Percentiles rank a stretch among this genome's conserved stretches.
phyloP scores from a whole-genome alignment of 2,329 filamentous ascomycete genomes.

The Botryotinia convoluta region DNA sequence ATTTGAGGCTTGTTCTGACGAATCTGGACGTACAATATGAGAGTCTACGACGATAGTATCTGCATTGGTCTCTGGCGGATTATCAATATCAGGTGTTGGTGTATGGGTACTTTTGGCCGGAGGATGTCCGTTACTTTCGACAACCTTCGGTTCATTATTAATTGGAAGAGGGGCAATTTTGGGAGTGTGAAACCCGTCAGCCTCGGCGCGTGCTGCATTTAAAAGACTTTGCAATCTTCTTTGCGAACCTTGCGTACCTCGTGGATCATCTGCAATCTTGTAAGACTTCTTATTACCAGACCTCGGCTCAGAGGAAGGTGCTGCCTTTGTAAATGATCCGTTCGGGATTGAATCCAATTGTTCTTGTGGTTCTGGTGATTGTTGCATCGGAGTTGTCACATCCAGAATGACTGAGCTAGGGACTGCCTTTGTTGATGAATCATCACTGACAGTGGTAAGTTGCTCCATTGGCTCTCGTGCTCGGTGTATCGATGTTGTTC shows the following conservation, averaged over 20 bases:
- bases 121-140: neutral
- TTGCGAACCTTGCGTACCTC: constrained; percentile 8
- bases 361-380: neutral
- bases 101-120: neutral
- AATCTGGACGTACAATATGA: neutral
- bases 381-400: neutral
- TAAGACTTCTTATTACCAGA: constrained; percentile 7
- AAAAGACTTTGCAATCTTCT: constrained; percentile 13
- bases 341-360: neutral
- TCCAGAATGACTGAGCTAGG: neutral
- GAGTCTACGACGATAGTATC: neutral
- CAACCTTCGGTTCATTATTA: neutral
- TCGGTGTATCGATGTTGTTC: neutral
- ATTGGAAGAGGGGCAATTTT: neutral
- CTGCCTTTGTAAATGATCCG: neutral
- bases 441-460: neutral
- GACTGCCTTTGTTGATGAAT: neutral
- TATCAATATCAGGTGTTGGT: neutral
- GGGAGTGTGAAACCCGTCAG: neutral
- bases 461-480: neutral
- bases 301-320: neutral
- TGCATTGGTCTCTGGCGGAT: neutral
- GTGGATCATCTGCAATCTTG: constrained; percentile 14
- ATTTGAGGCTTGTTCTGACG: neutral
- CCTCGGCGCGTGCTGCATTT: constrained; percentile 14